phyloP scores from a whole-genome alignment of 2,329 filamentous ascomycete species.

The Microcyclosporella mali region DNA sequence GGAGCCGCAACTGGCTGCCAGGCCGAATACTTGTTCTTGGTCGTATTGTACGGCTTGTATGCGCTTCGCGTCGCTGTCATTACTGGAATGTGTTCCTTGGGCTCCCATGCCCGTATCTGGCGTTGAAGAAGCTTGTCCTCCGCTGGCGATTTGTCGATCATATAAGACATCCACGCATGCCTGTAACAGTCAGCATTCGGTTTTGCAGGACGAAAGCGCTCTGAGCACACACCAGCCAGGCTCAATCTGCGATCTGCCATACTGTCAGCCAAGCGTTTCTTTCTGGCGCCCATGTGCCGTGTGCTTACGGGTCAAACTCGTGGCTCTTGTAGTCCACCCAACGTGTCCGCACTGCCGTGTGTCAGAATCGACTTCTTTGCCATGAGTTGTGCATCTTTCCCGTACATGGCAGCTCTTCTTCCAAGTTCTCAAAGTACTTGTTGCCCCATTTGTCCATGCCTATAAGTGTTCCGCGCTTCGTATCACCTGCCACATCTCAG shows the following conservation, averaged over 20 bases:
- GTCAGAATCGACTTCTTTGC: conserved; percentile 2
- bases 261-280: conserved; percentile 33
- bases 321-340: conserved; percentile 96
- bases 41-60: conserved; percentile 91
- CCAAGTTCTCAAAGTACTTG: conserved; percentile 91
- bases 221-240: conserved; percentile 63
- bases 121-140: conserved; percentile 66
- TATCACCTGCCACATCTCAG: conserved; percentile 65
- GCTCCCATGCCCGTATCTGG: conserved; percentile 68
- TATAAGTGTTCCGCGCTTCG: conserved; percentile 83
- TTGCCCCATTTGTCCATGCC: conserved; percentile 87
- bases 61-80: conserved; percentile 69
- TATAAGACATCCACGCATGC: conserved; percentile 97
- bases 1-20: conserved; percentile 45
- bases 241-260: conserved; percentile 69
- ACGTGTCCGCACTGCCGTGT: conserved; percentile 69
- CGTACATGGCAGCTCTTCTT: conserved; percentile 84
- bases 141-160: conserved; percentile 77
- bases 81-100: conserved; percentile 65
- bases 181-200: conserved; percentile 31
- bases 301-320: conserved; percentile 67
- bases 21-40: conserved; percentile 45
- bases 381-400: conserved; percentile 4
- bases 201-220: not conserved
- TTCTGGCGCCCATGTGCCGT: not conserved